Percentiles rank a stretch among this genome's conserved stretches.
phyloP scores from a whole-genome alignment of 768 basidiomycete species.

The Boletus bicolor region DNA sequence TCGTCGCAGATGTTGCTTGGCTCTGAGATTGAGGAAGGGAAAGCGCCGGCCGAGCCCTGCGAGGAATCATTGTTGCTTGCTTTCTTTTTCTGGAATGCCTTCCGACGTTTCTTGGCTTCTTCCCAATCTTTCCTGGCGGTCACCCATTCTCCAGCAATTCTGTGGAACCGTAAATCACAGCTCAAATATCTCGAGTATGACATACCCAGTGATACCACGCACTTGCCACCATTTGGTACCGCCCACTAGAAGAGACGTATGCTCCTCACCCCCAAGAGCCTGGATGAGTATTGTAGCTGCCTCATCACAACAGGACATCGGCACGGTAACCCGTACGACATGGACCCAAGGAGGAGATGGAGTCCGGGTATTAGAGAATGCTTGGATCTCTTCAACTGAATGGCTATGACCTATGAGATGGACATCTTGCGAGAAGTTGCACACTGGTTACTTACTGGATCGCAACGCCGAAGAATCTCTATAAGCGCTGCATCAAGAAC shows the following conservation, averaged over 20 bases:
- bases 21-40: conserved; percentile 22
- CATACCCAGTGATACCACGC: conserved; percentile 74
- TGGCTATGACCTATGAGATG: conserved; percentile 45
- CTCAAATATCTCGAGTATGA: conserved; percentile 12
- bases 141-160: conserved; percentile 87
- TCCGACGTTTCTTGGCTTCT: conserved; percentile 57
- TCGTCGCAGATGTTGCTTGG: conserved; percentile 49
- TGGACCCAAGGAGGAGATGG: conserved; percentile 85
- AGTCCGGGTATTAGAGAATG: conserved; percentile 76
- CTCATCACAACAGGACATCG: conserved; percentile 69
- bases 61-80: background rate
- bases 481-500: background rate
- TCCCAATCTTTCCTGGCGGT: conserved; percentile 80
- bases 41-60: conserved; percentile 15
- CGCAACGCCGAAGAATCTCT: conserved; percentile 76
- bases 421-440: background rate
- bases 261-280: conserved; percentile 81
- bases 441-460: conserved; percentile 48
- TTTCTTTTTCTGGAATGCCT: conserved; percentile 42
- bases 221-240: conserved; percentile 99
- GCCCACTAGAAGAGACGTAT: conserved; percentile 68
- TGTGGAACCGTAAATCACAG: conserved; percentile 30
- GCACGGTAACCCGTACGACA: conserved; percentile 66
- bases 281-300: conserved; percentile 71
- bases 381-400: conserved; percentile 79